phyloP scores from a whole-genome alignment of 192 early-diverging fungal genomes.

The Gonapodya sp. region DNA sequence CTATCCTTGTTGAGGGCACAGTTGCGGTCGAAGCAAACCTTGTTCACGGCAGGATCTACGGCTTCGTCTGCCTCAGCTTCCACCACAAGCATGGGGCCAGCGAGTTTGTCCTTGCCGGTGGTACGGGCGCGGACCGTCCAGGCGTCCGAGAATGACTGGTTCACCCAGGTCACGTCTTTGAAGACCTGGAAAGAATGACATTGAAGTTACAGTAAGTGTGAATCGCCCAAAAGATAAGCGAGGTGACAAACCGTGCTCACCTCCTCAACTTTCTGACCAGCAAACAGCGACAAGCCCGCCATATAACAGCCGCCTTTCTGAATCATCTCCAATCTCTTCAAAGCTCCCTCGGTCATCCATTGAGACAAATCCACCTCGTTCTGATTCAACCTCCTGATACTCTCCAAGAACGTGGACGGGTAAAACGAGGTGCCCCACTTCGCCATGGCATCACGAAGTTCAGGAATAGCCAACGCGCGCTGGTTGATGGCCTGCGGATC shows the following conservation, averaged over 20 bases:
- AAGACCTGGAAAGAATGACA: background rate
- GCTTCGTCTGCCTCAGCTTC: background rate
- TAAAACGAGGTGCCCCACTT: background rate
- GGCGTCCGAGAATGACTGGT: background rate
- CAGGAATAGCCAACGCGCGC: background rate
- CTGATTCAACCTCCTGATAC: background rate
- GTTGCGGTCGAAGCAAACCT: too few relatives aligned
- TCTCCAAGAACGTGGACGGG: background rate
- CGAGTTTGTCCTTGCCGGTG: background rate
- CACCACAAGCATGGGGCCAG: background rate
- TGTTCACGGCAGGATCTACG: too few relatives aligned
- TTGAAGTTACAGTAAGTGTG: background rate
- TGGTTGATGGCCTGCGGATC: background rate
- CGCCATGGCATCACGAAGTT: background rate
- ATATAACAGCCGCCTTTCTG: background rate
- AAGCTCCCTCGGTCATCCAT: background rate
- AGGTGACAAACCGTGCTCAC: background rate
- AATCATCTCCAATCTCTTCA: background rate
- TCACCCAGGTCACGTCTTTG: background rate
- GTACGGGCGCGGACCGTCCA: background rate
- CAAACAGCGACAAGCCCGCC: background rate
- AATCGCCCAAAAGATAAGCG: background rate
- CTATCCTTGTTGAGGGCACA: too few relatives aligned
- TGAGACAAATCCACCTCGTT: background rate
- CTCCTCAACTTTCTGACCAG: background rate